Evolutionary conservation across 2,329 filamentous ascomycete species (phyloP).

Genomic region (Triangularia setosa): DNA sequence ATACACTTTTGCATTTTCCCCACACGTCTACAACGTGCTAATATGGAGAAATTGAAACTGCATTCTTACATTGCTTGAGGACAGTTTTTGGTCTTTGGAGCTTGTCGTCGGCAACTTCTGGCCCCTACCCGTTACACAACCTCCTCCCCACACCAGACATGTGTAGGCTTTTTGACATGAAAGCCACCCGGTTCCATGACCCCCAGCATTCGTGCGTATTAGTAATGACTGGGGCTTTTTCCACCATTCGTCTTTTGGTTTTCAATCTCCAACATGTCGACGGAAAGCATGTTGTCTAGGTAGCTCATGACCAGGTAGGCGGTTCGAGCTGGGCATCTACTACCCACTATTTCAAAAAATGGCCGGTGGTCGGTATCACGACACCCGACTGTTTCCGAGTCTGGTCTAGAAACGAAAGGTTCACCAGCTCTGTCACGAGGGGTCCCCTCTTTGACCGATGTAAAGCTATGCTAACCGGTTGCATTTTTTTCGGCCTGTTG

Average conservation of each 20-base stretch:
- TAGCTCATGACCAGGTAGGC: no score
- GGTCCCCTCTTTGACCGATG: not conserved
- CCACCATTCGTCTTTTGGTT: not conserved
- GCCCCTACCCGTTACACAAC: not conserved
- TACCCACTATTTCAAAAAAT: no score
- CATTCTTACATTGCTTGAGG: no score
- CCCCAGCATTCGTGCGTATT: not conserved
- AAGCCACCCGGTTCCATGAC: not conserved
- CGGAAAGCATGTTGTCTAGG: not conserved
- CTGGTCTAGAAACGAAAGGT: not conserved
- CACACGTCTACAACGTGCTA: no score
- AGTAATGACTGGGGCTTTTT: not conserved
- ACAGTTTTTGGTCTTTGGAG: no score
- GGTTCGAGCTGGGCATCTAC: no score
- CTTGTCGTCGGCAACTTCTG: no score
- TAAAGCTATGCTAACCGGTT: not conserved
- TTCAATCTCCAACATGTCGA: not conserved
- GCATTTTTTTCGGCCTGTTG: not conserved
- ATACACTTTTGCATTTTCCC: not conserved
- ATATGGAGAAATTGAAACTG: no score
- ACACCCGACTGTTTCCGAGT: not conserved
- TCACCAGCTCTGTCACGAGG: not conserved
- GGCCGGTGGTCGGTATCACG: not conserved
- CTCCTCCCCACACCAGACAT: not conserved
- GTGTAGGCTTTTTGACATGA: not conserved